phyloP scores from a whole-genome alignment of 192 early-diverging fungal genomes.

The Rhizophagus prolifer region DNA sequence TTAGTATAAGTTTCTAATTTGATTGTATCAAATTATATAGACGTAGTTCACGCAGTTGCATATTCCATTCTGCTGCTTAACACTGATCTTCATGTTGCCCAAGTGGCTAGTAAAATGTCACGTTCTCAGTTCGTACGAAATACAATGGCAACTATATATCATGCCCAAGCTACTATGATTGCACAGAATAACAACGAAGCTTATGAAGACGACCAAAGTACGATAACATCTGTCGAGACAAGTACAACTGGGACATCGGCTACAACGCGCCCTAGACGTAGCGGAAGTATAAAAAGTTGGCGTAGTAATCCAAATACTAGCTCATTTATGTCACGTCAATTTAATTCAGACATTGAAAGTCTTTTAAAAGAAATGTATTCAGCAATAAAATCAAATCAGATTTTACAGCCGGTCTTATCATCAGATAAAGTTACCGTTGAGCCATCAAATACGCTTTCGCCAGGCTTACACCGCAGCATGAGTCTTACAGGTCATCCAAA shows the following conservation, averaged over 20 bases:
- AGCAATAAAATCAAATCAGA: conserved; percentile 60
- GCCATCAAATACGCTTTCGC: not conserved
- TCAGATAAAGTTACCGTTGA: conserved; percentile 24
- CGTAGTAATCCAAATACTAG: conserved; percentile 36
- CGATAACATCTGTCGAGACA: conserved; percentile 24
- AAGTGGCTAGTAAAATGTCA: conserved; percentile 70
- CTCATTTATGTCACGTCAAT: conserved; percentile 38
- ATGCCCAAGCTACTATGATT: conserved; percentile 31
- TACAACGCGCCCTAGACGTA: conserved; percentile 25
- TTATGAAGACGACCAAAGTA: conserved; percentile 24
- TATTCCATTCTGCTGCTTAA: conserved; percentile 88
- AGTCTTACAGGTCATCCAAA: conserved; percentile 21
- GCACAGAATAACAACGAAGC: conserved; percentile 22
- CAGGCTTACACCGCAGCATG: conserved; percentile 31
- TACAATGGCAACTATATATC: conserved; percentile 51
- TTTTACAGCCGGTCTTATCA: conserved; percentile 42
- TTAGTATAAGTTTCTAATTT: not conserved
- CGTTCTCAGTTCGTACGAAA: conserved; percentile 70
- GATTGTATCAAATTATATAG: conserved; percentile 35
- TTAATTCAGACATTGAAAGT: conserved; percentile 57
- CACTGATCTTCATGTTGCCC: conserved; percentile 92
- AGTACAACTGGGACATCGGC: conserved; percentile 2
- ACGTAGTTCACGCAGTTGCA: conserved; percentile 83
- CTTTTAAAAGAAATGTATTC: conserved; percentile 61
- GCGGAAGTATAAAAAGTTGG: conserved; percentile 42